Base-by-base conservation (phyloP, 495 filamentous ascomycete genomes). In the Cenococcum geophilum region DNA sequence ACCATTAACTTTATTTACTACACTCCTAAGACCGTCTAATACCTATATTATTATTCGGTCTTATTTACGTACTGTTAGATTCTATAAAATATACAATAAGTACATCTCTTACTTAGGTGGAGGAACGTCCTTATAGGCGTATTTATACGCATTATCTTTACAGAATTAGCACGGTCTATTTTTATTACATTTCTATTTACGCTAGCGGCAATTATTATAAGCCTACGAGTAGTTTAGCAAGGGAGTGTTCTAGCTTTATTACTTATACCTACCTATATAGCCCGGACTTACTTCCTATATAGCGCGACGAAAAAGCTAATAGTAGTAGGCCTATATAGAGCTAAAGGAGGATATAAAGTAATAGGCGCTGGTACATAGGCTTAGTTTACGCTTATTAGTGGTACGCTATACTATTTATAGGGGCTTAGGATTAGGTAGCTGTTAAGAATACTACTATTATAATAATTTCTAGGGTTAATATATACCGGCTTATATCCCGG, bases 151-250 rank as follows among this genome's bases (percentile, higher is more conserved):
- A 62, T 84, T 71, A 79, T 84, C 55, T 76, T 76, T 70, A 59
- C 76, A 78, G 56, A 73, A 76, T n/a, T 68, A 68, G 58, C 76
- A 78, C 9, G 76, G 76, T 25, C 65, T 68, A 0, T 65, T 66
- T 75, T 88, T 85, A 60, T 87, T 83, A 69, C 85, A 88, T 72
- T 86, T 87, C 27, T 84, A 83, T 70, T 88, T 88, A 16, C 86
- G 76, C 55, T 78, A 74, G 52, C 85, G 78, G 73, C 85, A 88
- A 67, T 79, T 80, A 62, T 88, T 84, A 71, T 85, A 88, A 34
- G 85, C 85, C 79, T 87, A 71, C n/a, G 25, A 16, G 1, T 16
- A 8, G 10, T 16, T 56, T 40, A 56, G 54, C n/a, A 40, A 18
- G 3, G 27, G 57, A 35, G 49, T 47, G 35, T 40, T 32, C 23